Evolutionary conservation across 768 basidiomycete species (phyloP).

Genomic region (Phaffia australis): DNA sequence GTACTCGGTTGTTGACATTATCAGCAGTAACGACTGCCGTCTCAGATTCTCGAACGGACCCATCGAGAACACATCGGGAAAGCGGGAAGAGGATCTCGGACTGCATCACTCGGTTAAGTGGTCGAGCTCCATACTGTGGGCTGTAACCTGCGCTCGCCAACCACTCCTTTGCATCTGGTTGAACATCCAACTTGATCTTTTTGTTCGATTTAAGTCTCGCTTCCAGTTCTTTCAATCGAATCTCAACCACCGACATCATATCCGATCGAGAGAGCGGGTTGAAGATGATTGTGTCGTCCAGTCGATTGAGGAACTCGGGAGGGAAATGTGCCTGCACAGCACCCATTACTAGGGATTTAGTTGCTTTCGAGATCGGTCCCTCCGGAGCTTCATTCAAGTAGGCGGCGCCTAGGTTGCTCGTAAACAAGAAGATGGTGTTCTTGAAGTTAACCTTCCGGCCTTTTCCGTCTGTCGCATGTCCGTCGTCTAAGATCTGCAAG

Average conservation of each 20-base stretch:
- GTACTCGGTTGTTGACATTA: conserved; percentile 56
- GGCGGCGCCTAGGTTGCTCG: conserved; percentile 39
- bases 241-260: conserved; percentile 74
- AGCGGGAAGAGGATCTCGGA: conserved; percentile 85
- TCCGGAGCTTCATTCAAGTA: conserved; percentile 41
- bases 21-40: conserved; percentile 65
- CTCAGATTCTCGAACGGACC: conserved; percentile 71
- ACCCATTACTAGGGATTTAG: conserved; percentile 36
- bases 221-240: conserved; percentile 76
- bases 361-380: conserved; percentile 34
- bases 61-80: conserved; percentile 70
- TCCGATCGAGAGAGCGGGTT: conserved; percentile 65
- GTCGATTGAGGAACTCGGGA: conserved; percentile 41
- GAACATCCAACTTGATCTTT: conserved; percentile 70
- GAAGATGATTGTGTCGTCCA: conserved; percentile 45
- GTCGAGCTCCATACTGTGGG: conserved; percentile 76
- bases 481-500: conserved; percentile 43
- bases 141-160: conserved; percentile 37
- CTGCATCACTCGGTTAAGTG: conserved; percentile 82
- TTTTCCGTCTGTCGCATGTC: conserved; percentile 40
- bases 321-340: conserved; percentile 40
- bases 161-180: conserved; percentile 57
- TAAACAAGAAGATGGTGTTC: conserved; percentile 40
- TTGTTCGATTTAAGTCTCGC: conserved; percentile 59
- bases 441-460: conserved; percentile 40